Evolutionary conservation across 2,329 filamentous ascomycete genomes (phyloP).

Genomic region (Aureobasidium sp.): DNA sequence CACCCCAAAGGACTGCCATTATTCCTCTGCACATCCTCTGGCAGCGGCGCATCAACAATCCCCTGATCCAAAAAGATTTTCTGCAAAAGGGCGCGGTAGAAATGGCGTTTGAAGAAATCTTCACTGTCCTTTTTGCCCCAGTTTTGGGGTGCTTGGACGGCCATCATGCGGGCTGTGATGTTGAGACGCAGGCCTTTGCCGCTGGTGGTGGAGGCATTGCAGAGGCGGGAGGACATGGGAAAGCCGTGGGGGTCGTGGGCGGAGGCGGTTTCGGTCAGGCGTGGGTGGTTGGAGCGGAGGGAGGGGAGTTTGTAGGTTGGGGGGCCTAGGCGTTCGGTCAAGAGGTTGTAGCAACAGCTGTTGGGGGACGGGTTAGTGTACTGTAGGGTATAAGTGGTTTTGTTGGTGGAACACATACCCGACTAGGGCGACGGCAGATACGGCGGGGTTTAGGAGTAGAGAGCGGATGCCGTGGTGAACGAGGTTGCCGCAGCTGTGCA

Average conservation of each 20-base stretch:
- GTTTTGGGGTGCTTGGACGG: constrained; percentile 88
- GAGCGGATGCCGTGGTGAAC: constrained; percentile 89
- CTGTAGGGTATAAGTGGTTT: background rate
- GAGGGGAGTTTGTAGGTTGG: constrained; percentile 79
- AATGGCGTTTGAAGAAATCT: constrained; percentile 85
- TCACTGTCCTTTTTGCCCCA: constrained; percentile 79
- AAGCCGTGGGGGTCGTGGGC: constrained; percentile 86
- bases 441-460: constrained; percentile 72
- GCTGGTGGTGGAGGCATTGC: constrained; percentile 35
- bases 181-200: constrained; percentile 70
- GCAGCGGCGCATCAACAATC: constrained; percentile 56
- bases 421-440: constrained; percentile 87
- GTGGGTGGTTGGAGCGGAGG: constrained; percentile 65
- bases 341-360: constrained; percentile 86
- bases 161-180: constrained; percentile 97
- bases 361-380: background rate
- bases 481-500: constrained; percentile 97
- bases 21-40: constrained; percentile 47
- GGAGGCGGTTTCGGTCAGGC: constrained; percentile 60
- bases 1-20: constrained; percentile 29
- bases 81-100: constrained; percentile 84
- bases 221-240: constrained; percentile 73
- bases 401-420: constrained; percentile 39
- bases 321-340: constrained; percentile 83
- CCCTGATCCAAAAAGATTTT: constrained; percentile 83